Evolutionary conservation across 2,329 filamentous ascomycete genomes (phyloP).

Genomic region (Pseudogymnoascus sp.): DNA sequence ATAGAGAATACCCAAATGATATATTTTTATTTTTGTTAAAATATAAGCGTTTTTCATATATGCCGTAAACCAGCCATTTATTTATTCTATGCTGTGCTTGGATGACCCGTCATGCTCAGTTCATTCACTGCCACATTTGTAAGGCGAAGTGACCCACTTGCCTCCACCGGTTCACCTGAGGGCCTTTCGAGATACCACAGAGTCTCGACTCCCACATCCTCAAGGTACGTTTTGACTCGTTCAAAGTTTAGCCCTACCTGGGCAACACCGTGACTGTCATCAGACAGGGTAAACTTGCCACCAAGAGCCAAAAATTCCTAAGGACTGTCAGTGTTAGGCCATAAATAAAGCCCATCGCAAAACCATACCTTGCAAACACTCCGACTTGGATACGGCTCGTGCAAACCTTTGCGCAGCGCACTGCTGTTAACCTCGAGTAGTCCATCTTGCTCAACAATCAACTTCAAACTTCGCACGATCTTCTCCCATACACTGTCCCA

Average conservation of each 20-base stretch:
- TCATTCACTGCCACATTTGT: not conserved
- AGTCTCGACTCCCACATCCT: constrained; percentile 54
- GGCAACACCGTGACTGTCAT: constrained; percentile 84
- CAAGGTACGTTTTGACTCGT: constrained; percentile 62
- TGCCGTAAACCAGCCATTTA: not conserved
- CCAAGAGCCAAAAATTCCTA: constrained; percentile 65
- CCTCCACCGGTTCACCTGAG: not conserved
- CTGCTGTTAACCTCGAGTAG: constrained; percentile 86
- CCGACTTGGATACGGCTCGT: constrained; percentile 78
- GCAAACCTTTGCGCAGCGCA: constrained; percentile 79
- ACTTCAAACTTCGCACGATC: constrained; percentile 65
- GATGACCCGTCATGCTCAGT: not conserved
- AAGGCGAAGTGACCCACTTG: not conserved
- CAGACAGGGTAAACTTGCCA: constrained; percentile 82
- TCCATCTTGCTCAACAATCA: constrained; percentile 65
- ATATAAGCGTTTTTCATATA: not conserved
- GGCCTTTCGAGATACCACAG: constrained; percentile 39
- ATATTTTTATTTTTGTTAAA: not conserved
- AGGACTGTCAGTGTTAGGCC: not conserved
- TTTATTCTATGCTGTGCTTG: not conserved
- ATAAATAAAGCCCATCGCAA: constrained; percentile 7
- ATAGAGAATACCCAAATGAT: not conserved
- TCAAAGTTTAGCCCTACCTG: constrained; percentile 83
- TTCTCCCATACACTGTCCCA: constrained; percentile 64
- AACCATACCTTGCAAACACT: constrained; percentile 64